Evolutionary conservation across 352 stramenopile species (phyloP), one percentile per base, ranked within the genome.

Genomic region (Globisporangium alternatum): DNA sequence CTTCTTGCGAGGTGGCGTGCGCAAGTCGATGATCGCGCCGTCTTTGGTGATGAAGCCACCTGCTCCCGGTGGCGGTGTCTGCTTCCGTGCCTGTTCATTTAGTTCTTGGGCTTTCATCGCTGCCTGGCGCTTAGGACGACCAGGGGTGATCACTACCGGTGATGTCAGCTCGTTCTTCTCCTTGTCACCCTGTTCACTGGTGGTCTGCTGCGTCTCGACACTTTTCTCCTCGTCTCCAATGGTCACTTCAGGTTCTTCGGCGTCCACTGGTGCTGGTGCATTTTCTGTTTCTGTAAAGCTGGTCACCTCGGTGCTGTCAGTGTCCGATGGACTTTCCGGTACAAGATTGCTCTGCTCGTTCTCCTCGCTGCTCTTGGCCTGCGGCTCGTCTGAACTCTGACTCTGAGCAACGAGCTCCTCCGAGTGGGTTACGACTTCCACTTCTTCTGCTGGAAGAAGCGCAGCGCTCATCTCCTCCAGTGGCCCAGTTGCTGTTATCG

Each of bases 41-140:
- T 21, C 28, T 62, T 66, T 39, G 3, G 35, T 61, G 41, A 49
- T 60, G 15, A 49, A 47, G 22, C 39, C 51, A 22, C 30, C 51
- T 12, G 19, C 9, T 6, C 21, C 13, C 31, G 22, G 48, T 39
- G 28, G 12, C 12, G 56, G 37, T 33, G 44, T 54, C 12, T 68
- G 45, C 22, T 59, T 58, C 28, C 54, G 44, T 7, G 45, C 30
- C 17, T 47, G 49, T 21, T 70, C 19, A 21, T 31, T 80, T 22
- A 54, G 21, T 5, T 47, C 80, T 56, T 89, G 78, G 6, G 78
- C 72, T 4, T 64, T 66, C 21, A 91, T 51, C 35, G 80, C 83
- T 1, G 77, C 80, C 54, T 83, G 71, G 41, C 81, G 77, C 64
- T 86, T 93, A 3, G 76, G 73, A 7, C 83, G 78, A 39, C 78